Evolutionary conservation across 768 basidiomycete species (phyloP).

Genomic region (Pulveroboletus sp.): DNA sequence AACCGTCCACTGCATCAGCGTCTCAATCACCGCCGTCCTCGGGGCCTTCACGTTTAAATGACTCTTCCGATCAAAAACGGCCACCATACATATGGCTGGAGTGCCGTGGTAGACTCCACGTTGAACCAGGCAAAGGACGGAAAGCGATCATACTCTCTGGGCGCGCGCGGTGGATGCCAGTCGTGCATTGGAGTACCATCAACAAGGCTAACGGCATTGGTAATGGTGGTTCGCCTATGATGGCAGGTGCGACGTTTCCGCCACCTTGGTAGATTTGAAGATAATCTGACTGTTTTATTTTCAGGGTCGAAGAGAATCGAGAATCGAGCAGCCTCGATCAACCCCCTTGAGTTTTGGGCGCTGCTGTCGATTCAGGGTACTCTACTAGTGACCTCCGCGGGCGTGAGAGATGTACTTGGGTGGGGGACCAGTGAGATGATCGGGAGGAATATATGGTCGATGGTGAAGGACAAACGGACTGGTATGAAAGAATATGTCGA

Average conservation of each 20-base stretch:
- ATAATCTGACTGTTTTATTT: not conserved
- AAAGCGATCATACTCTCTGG: slow-evolving; percentile 93
- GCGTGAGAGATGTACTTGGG: slow-evolving; percentile 61
- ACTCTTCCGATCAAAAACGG: not conserved
- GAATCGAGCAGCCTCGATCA: not conserved
- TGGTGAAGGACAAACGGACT: slow-evolving; percentile 29
- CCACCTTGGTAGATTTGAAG: not conserved
- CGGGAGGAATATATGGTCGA: slow-evolving; percentile 42
- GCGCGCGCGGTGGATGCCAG: slow-evolving; percentile 64
- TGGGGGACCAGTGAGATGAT: slow-evolving; percentile 52
- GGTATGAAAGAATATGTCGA: slow-evolving; percentile 21
- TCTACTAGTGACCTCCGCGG: slow-evolving; percentile 48
- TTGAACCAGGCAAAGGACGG: slow-evolving; percentile 90
- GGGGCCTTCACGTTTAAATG: not conserved
- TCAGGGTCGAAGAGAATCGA: slow-evolving; percentile 7
- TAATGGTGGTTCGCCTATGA: not conserved
- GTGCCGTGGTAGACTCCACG: slow-evolving; percentile 80
- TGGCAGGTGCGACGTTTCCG: slow-evolving; percentile 23
- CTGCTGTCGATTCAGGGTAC: slow-evolving; percentile 42
- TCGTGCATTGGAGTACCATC: slow-evolving; percentile 58
- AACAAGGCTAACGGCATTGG: slow-evolving; percentile 41
- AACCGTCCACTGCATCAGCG: not conserved
- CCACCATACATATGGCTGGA: slow-evolving; percentile 83
- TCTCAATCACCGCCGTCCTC: slow-evolving; percentile 1
- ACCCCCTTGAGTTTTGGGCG: slow-evolving; percentile 49